Evolutionary conservation across 73 alveolate genomes (phyloP).

Genomic region (Paramecium caudatum): DNA sequence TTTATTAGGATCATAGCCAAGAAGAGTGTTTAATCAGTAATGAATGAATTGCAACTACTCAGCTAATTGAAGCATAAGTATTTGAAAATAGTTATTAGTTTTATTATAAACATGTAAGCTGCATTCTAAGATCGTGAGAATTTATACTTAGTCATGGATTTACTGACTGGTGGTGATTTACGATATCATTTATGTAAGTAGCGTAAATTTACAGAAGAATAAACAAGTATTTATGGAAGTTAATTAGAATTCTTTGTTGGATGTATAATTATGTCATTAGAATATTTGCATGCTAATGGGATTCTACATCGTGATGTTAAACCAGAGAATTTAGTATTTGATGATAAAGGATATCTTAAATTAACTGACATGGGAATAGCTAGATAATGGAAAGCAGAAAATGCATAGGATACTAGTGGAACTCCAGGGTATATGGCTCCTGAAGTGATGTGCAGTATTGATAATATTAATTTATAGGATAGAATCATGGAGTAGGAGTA

Average conservation of each 20-base stretch:
- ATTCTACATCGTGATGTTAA: constrained; percentile 96
- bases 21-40: constrained; percentile 90
- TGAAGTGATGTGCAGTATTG: constrained; percentile 86
- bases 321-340: constrained; percentile 98
- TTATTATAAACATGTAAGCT: constrained; percentile 90
- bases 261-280: constrained; percentile 88
- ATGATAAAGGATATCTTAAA: constrained; percentile 88
- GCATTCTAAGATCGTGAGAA: constrained; percentile 96
- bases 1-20: constrained; percentile 79
- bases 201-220: constrained; percentile 92
- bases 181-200: constrained; percentile 90
- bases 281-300: constrained; percentile 92
- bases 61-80: constrained; percentile 86
- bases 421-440: constrained; percentile 98
- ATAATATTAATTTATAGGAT: constrained; percentile 46
- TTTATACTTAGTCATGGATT: constrained; percentile 93
- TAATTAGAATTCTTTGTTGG: constrained; percentile 89
- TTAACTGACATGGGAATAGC: constrained; percentile 98
- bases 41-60: constrained; percentile 86
- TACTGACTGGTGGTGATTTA: constrained; percentile 96
- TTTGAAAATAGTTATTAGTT: constrained; percentile 82
- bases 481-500: constrained; percentile 88
- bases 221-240: constrained; percentile 73
- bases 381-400: constrained; percentile 88
- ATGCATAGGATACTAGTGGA: constrained; percentile 90